phyloP scores from a whole-genome alignment of 257 asterid species.

The Petunia secreta region DNA sequence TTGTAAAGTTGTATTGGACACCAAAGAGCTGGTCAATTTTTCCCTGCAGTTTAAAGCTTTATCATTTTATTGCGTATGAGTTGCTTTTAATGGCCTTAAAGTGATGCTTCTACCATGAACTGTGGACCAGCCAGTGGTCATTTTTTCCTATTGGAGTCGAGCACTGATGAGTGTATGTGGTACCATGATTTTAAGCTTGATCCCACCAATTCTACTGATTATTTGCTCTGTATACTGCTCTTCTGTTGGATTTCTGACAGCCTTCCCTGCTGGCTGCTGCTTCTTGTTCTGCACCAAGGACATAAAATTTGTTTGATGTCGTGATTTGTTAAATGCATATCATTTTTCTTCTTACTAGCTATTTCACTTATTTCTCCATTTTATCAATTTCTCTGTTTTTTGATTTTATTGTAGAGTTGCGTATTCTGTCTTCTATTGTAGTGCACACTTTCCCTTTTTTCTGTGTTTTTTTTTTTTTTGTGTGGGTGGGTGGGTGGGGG shows the following conservation, averaged over 20 bases:
- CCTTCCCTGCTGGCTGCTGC: neutral
- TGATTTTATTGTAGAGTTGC: neutral
- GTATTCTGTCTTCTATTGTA: neutral
- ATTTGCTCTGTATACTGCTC: neutral
- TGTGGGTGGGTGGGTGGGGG: neutral
- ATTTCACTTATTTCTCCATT: neutral
- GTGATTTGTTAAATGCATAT: neutral
- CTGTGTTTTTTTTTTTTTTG: neutral
- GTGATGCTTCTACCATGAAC: neutral
- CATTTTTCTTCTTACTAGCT: slow-evolving; percentile 2
- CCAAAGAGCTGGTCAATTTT: slow-evolving; percentile 1
- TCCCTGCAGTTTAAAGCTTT: neutral
- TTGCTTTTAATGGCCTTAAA: slow-evolving; percentile 4
- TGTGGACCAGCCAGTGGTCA: neutral
- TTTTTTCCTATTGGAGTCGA: slow-evolving; percentile 1
- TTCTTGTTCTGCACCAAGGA: neutral
- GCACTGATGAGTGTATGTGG: neutral
- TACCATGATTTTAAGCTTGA: neutral
- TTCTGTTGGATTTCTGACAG: neutral
- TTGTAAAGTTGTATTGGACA: neutral
- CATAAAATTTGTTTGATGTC: neutral
- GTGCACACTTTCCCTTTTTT: neutral
- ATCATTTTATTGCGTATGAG: slow-evolving; percentile 18
- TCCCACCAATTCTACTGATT: neutral
- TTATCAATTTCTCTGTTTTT: neutral